phyloP scores from a whole-genome alignment of 257 asterid genomes.

The Forsythia suspensa region DNA sequence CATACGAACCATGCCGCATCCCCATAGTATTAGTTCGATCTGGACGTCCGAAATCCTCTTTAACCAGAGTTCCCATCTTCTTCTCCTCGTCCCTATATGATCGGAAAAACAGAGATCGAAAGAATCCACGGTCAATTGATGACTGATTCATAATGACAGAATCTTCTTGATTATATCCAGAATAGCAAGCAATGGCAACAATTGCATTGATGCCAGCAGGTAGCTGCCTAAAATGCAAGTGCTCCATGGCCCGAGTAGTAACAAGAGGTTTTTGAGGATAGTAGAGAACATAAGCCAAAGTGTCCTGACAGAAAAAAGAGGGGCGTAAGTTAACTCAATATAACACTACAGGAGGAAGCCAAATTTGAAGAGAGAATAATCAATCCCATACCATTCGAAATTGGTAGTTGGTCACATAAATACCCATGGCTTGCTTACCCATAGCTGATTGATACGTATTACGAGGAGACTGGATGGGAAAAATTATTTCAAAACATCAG shows the following conservation, averaged over 20 bases:
- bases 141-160: constrained; percentile 99
- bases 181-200: constrained; percentile 92
- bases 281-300: constrained; percentile 91
- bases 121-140: constrained; percentile 93
- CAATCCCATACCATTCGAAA: constrained; percentile 79
- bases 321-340: background rate
- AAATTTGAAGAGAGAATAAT: constrained; percentile 2
- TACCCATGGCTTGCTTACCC: constrained; percentile 99
- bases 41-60: constrained; percentile 98
- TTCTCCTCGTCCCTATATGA: constrained; percentile 97
- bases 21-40: constrained; percentile 95
- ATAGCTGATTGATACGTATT: constrained; percentile 98
- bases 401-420: constrained; percentile 94
- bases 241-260: constrained; percentile 99
- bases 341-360: background rate
- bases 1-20: constrained; percentile 98
- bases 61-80: constrained; percentile 96
- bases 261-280: constrained; percentile 98
- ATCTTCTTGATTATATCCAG: constrained; percentile 97
- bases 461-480: constrained; percentile 87
- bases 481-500: constrained; percentile 25
- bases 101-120: constrained; percentile 89
- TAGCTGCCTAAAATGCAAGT: constrained; percentile 91
- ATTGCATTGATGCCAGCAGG: constrained; percentile 99
- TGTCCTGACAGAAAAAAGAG: constrained; percentile 54